Base-by-base conservation (phyloP, 2,329 filamentous ascomycete genomes). In the Ascochyta koolunga region DNA sequence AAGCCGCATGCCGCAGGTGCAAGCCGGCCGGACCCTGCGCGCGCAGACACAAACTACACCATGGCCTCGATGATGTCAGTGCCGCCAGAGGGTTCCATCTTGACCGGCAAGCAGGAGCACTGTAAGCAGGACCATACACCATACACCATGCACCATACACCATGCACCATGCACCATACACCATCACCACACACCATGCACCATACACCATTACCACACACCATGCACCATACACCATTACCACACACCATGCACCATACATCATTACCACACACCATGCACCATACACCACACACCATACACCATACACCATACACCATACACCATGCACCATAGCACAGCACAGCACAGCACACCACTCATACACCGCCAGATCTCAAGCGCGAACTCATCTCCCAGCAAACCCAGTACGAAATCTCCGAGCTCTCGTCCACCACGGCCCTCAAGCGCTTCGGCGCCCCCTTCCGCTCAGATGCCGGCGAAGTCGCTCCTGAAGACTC, bases 101-200 rank as follows among this genome's bases (percentile, higher is more conserved):
- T 99, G 71, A 96, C 93, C 0, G 95, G 95, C 64, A 98, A 97
- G 79, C 93, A 99, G 82, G 95, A 99, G 76, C 95, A 99, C 75
- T 99, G 92, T 96, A 75, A 67, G 88, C 56, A 33, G 33, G 44
- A 35, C 57, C 37, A 21, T 45, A 27, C 37, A 37, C 32, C 16
- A 37, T 39, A n/a, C n/a, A n/a, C n/a, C n/a, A n/a, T n/a, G n/a
- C n/a, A n/a, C n/a, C n/a, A n/a, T n/a, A n/a, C n/a, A n/a, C n/a
- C n/a, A n/a, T n/a, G n/a, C n/a, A n/a, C n/a, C n/a, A n/a, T n/a
- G n/a, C n/a, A n/a, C n/a, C n/a, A n/a, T n/a, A n/a, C n/a, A n/a
- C n/a, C n/a, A n/a, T n/a, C n/a, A n/a, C n/a, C n/a, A n/a, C n/a
- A n/a, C n/a, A n/a, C n/a, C n/a, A n/a, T n/a, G n/a, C n/a, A n/a